Evolutionary conservation across 768 basidiomycete species (phyloP), one percentile per base, ranked within the genome.

Genomic region (Pleurotus ostreatus): DNA sequence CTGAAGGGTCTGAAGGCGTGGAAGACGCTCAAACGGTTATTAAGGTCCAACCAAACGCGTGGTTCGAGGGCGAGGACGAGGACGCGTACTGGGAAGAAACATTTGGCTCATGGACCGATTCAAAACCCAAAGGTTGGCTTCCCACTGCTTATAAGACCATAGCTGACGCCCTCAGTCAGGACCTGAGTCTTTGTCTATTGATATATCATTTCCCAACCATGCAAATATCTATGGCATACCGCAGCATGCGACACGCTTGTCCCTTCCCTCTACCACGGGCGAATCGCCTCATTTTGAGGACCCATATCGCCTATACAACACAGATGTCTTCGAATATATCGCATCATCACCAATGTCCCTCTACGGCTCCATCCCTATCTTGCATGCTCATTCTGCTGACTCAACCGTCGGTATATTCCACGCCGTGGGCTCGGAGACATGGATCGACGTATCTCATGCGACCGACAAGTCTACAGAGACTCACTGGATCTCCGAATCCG

Each of bases 401-500:
- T 89, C 91, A 0, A 97, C 96, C 5, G 93, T 98, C 38, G 96
- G 86, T 3, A 78, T 98, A 40, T 92, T 98, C 75, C 84, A 94
- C 63, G 86, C 88, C 3, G 77, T 94, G 16, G 92, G 74, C 0
- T 95, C 94, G 1, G 97, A 99, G 65, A 93, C 94, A 0, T 98
- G 92, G 88, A 88, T 99, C 47, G 97, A 98, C 66, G 81, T 98
- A 30, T 84, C 78, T 4, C 92, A 91, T 66, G 70, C 84, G 4
- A 73, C 80, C 2, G 74, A 78, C 8, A 83, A 77, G 59, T 88
- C 89, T 6, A 89, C 91, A 0, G 78, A 88, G 60, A 94, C 96
- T 0, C 97, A 98, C 67, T 99, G 96, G 97, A 86, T 98, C 60
- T 94, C 95, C 5, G 97, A 99, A 70, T 94, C 93, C 3, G 97